phyloP scores from a whole-genome alignment of 1,284 basidiomycete species.

The Heliocybe sulcata region DNA sequence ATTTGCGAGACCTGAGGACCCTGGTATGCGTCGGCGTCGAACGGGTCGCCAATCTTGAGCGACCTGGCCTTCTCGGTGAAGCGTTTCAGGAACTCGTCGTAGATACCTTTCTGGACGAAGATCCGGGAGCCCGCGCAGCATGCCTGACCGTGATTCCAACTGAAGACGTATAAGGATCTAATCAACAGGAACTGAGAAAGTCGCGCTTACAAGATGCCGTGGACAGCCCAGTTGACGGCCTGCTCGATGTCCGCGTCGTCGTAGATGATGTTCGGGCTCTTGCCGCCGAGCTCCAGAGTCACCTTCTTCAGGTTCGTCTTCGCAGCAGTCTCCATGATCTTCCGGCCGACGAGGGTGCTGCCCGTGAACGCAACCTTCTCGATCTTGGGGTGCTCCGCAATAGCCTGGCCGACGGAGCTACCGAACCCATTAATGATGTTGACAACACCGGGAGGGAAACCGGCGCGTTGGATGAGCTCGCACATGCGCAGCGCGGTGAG shows the following conservation, averaged over 20 bases:
- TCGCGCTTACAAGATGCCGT: constrained; percentile 66
- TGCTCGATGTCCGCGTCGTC: constrained; percentile 72
- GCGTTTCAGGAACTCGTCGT: constrained; percentile 66
- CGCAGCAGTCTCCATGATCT: constrained; percentile 79
- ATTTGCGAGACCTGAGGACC: constrained; percentile 83
- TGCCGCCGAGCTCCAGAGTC: constrained; percentile 90
- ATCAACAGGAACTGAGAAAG: constrained; percentile 2
- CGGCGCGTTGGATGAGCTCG: constrained; percentile 41
- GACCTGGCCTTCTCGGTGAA: constrained; percentile 54
- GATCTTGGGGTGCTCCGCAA: constrained; percentile 56
- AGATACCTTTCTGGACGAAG: constrained; percentile 79
- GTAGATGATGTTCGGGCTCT: constrained; percentile 78
- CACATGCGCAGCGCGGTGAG: constrained; percentile 66
- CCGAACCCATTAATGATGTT: constrained; percentile 69
- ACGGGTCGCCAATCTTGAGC: constrained; percentile 77
- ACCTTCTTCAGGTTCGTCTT: constrained; percentile 85
- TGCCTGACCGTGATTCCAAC: constrained; percentile 78
- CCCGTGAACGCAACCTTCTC: constrained; percentile 76
- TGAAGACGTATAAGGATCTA: constrained; percentile 12
- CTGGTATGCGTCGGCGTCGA: constrained; percentile 63
- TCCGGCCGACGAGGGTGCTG: constrained; percentile 74
- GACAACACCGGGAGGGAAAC: constrained; percentile 66
- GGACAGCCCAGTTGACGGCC: constrained; percentile 76
- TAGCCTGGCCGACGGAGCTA: constrained; percentile 56
- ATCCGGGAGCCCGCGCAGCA: constrained; percentile 85